These are phyloP conservation scores for Ganoderma resinaceum DNA, from an alignment of 1,284 basidiomycete genomes.

Conservation along the genomic window DNA sequence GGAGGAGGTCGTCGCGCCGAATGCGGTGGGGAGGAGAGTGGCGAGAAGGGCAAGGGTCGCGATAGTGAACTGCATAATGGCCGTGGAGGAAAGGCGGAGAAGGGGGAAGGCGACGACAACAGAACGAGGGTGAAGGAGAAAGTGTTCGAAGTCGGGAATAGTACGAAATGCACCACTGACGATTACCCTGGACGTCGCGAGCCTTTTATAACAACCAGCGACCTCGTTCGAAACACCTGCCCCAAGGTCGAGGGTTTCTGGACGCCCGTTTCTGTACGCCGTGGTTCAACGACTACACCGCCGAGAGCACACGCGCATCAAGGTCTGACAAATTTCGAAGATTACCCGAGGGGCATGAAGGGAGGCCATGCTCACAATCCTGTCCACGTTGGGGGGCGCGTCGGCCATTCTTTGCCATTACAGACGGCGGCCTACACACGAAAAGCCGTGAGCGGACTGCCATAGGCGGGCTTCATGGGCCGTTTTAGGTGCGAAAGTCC, in stretches of 20 bases:
- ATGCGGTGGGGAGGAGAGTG: not conserved
- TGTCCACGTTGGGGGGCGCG: slow-evolving; percentile 33
- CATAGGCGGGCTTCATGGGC: not conserved
- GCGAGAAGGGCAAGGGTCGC: slow-evolving; percentile 7
- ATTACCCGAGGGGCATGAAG: not conserved
- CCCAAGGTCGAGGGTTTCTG: not conserved
- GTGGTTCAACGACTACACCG: not conserved
- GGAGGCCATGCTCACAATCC: slow-evolving; percentile 38
- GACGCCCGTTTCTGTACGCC: not conserved
- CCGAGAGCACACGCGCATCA: not conserved
- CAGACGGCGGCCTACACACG: slow-evolving; percentile 27
- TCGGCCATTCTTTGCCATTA: slow-evolving; percentile 48
- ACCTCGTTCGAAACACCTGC: not conserved
- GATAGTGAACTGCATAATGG: slow-evolving; percentile 22
- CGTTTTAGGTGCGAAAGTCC: too few relatives aligned
- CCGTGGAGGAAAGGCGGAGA: too few relatives aligned
- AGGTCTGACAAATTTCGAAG: not conserved
- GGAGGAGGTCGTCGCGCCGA: slow-evolving; percentile 23
- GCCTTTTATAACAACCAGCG: not conserved
- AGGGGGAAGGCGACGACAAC: not conserved
- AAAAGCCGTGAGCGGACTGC: not conserved
- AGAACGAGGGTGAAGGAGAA: not conserved
- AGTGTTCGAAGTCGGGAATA: not conserved
- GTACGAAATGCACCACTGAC: slow-evolving; percentile 1
- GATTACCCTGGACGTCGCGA: not conserved